phyloP scores from a whole-genome alignment of 2,329 filamentous ascomycete species.

The Ceratocystiopsis minuta region DNA sequence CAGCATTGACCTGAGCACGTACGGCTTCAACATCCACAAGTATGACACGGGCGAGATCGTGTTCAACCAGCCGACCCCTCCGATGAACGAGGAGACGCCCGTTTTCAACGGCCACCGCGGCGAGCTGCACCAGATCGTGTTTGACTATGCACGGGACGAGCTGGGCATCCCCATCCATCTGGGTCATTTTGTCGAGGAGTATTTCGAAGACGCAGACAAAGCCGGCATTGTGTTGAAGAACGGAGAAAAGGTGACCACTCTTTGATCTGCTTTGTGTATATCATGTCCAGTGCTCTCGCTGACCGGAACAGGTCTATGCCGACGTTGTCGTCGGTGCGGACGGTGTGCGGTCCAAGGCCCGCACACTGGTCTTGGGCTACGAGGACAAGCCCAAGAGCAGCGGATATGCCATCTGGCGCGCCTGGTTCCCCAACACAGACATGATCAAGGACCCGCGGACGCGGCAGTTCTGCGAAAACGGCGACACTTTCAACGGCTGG shows the following conservation, averaged over 20 bases:
- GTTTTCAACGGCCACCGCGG: conserved; percentile 43
- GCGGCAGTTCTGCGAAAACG: conserved; percentile 33
- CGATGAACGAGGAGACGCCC: conserved; percentile 26
- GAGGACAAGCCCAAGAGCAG: conserved; percentile 32
- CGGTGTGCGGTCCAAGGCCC: conserved; percentile 33
- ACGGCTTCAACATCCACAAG: conserved; percentile 45
- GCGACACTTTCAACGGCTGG: conserved; percentile 42
- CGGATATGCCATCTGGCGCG: conserved; percentile 33
- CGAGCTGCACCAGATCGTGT: conserved; percentile 40
- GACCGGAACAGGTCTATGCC: conserved; percentile 17
- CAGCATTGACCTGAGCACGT: conserved; percentile 31
- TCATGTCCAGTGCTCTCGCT: background rate
- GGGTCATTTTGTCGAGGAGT: conserved; percentile 30
- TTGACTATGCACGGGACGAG: conserved; percentile 36
- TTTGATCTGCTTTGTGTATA: too few species aligned
- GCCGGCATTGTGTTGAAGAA: conserved; percentile 25
- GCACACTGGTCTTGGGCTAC: conserved; percentile 31
- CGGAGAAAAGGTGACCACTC: conserved; percentile 1
- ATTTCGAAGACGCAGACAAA: conserved; percentile 32
- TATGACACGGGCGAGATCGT: conserved; percentile 41
- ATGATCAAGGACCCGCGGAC: conserved; percentile 33
- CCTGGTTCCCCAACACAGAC: conserved; percentile 33
- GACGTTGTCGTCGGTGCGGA: conserved; percentile 37
- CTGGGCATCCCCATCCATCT: conserved; percentile 37
- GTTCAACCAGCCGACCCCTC: conserved; percentile 32